Conservation (phyloP, 768 basidiomycete genomes). For the Mrakia hoshinonis region DNA sequence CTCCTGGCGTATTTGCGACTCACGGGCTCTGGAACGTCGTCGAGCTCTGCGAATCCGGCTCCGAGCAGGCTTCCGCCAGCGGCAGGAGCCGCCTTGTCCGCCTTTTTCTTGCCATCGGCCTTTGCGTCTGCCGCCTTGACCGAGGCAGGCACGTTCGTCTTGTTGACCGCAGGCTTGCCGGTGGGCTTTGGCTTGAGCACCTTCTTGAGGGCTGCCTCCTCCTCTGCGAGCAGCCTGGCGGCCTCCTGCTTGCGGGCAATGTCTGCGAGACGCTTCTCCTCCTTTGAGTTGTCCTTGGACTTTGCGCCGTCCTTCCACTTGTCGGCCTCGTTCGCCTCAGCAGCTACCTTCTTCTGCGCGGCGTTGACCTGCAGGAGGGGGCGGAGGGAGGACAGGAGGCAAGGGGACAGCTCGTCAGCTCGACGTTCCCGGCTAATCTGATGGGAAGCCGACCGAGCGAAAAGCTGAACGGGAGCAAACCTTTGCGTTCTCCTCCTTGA, state of each 20-base stretch:
- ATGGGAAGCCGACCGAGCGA: background rate
- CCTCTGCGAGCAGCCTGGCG: slow-evolving; percentile 26
- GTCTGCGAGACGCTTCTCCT: slow-evolving; percentile 29
- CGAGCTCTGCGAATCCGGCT: slow-evolving; percentile 30
- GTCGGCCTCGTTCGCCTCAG: slow-evolving; percentile 26
- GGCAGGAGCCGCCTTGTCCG: slow-evolving; percentile 68
- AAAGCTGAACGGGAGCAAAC: background rate
- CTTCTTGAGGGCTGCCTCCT: slow-evolving; percentile 17
- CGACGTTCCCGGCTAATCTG: background rate
- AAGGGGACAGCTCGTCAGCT: background rate
- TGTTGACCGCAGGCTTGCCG: slow-evolving; percentile 1
- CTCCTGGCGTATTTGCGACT: no score
- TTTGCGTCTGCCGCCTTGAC: slow-evolving; percentile 15
- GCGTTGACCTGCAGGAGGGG: background rate
- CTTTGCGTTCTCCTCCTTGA: slow-evolving; percentile 30
- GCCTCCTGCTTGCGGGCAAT: slow-evolving; percentile 26
- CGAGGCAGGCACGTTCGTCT: slow-evolving; percentile 1
- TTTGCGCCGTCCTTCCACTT: slow-evolving; percentile 28
- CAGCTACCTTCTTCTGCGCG: slow-evolving; percentile 4
- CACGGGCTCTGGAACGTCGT: slow-evolving; percentile 41
- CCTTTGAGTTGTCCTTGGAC: slow-evolving; percentile 29
- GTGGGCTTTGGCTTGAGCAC: background rate
- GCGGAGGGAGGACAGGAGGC: background rate
- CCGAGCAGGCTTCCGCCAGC: slow-evolving; percentile 53
- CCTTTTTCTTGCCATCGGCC: slow-evolving; percentile 42